Evolutionary conservation across 306 rosid genomes (phyloP), one percentile per base, ranked within the genome.

Genomic region (Argentina anserina): DNA sequence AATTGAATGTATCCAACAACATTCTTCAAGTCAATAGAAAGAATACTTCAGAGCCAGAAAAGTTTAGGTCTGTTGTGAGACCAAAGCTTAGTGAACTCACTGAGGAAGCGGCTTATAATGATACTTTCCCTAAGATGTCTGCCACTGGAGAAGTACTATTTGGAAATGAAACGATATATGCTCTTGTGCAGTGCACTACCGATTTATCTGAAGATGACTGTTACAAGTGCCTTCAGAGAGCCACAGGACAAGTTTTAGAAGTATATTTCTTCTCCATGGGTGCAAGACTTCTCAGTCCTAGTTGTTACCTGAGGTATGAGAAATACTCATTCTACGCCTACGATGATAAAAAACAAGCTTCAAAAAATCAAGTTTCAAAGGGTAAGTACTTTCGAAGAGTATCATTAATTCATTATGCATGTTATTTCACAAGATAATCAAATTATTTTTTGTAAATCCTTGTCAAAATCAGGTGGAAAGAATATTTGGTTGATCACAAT

Each of bases 271-370:
- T 67, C 58, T 79, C 83, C 13, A 49, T 78, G 20, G 96, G 92
- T 6, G 90, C 86, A 5, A 72, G 96, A 76, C 81, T 87, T 72
- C 10, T 82, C 52, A 83, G 96, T 37, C 83, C 78, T 69, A 85
- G 90, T 79, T 89, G 92, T 69, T 89, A 10, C 62, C 75, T 87
- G 61, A 82, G 96, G 78, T 89, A 82, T 76, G 92, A 89, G 46
- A 46, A 82, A 5, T 89, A 89, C 62, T 7, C 73, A 1, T 89
- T 87, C 64, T 80, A 85, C 15, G 58, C 85, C 64, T 80, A 85
- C 15, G 58, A 4, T 58, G 77, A 41, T 14, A 78, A 18, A 23
- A 11, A 73, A 8, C 76, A 14, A 9, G 46, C 71, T 12, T 23
- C 37, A n/a, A 78, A 18, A 23, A 11, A 73, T 6, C 76, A 14